Evolutionary conservation across 495 filamentous ascomycete species (phyloP).

Genomic region (Filosporella fistucella): DNA sequence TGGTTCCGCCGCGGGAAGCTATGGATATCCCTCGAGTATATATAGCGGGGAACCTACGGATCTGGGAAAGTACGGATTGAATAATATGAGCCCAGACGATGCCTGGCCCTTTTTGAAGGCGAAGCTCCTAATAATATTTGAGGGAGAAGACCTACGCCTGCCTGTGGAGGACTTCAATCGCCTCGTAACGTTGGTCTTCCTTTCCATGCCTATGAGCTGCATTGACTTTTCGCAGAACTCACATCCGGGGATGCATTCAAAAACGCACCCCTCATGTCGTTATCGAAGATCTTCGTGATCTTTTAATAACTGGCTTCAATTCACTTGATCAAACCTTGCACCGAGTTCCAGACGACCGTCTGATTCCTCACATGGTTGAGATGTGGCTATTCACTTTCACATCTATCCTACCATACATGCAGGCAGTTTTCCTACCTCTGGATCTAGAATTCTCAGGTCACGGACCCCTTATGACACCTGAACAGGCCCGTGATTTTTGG

Average conservation of each 20-base stretch:
- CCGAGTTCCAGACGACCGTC: constrained; percentile 71
- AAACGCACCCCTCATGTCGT: constrained; percentile 62
- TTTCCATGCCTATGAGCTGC: constrained; percentile 13
- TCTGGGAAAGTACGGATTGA: constrained; percentile 57
- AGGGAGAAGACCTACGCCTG: constrained; percentile 82
- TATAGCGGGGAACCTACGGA: constrained; percentile 44
- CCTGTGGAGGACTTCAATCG: constrained; percentile 95
- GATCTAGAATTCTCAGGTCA: constrained; percentile 90
- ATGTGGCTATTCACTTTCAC: constrained; percentile 92
- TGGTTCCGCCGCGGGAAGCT: constrained; percentile 6
- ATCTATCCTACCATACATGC: constrained; percentile 86
- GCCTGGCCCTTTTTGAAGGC: constrained; percentile 94
- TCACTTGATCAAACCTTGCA: constrained; percentile 79
- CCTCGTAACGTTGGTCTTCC: constrained; percentile 52
- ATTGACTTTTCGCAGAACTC: constrained; percentile 35
- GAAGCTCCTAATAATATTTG: constrained; percentile 85
- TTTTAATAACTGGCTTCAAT: constrained; percentile 76
- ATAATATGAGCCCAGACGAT: constrained; percentile 82
- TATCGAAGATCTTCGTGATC: constrained; percentile 73
- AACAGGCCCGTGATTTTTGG: constrained; percentile 88
- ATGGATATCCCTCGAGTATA: constrained; percentile 25
- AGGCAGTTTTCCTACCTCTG: constrained; percentile 91
- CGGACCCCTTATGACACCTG: constrained; percentile 67
- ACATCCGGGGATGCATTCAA: constrained; percentile 74
- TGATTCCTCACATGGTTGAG: constrained; percentile 84